These are phyloP conservation scores for Hymenoscyphus linearis DNA, from an alignment of 2,329 filamentous ascomycete species.

Conservation along the genomic window DNA sequence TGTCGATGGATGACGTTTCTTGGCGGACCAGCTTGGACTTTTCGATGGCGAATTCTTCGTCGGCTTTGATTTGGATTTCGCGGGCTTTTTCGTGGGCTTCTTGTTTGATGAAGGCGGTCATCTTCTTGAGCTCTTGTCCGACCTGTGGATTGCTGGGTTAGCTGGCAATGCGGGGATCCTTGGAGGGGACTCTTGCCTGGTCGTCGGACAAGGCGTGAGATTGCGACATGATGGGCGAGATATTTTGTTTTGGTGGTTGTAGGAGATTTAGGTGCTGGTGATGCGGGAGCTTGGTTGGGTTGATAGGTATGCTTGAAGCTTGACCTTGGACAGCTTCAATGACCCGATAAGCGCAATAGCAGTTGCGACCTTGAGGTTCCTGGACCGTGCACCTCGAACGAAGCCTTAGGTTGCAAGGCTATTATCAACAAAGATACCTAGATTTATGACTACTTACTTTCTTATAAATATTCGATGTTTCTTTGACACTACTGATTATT, in stretches of 20 bases:
- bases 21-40: slow-evolving; percentile 97
- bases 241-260: slow-evolving; percentile 14
- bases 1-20: slow-evolving; percentile 90
- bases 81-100: slow-evolving; percentile 95
- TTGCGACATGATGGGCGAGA: slow-evolving; percentile 72
- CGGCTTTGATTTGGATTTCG: slow-evolving; percentile 96
- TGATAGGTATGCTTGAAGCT: neutral
- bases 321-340: neutral
- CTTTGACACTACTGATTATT: no score
- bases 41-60: slow-evolving; percentile 98
- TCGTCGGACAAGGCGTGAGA: slow-evolving; percentile 94
- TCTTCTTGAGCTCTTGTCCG: slow-evolving; percentile 97
- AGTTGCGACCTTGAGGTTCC: neutral
- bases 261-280: slow-evolving; percentile 12
- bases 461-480: no score
- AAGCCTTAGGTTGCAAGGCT: neutral
- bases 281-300: neutral
- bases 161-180: slow-evolving; percentile 6
- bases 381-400: neutral
- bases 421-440: neutral
- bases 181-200: slow-evolving; percentile 56
- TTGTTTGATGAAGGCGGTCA: slow-evolving; percentile 99
- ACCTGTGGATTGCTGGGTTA: slow-evolving; percentile 53
- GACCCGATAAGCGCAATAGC: neutral
- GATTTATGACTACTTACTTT: no score